Evolutionary conservation across 495 filamentous ascomycete genomes (phyloP).

Genomic region (Annulohypoxylon nitens): DNA sequence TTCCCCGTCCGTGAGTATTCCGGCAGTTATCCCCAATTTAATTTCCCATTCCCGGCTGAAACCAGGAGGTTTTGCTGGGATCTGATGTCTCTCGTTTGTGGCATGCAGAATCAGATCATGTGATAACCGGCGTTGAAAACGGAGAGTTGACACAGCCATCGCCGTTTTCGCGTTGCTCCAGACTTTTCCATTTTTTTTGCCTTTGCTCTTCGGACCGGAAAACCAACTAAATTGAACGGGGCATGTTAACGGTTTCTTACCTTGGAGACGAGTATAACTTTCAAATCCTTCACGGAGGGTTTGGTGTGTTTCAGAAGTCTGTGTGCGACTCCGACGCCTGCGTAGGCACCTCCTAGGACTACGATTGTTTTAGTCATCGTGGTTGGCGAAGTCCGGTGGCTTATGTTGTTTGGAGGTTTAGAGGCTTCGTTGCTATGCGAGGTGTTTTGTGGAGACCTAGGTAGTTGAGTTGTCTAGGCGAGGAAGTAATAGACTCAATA

Average conservation of each 20-base stretch:
- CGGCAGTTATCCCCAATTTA: neutral
- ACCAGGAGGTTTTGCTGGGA: conserved; percentile 25
- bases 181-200: neutral
- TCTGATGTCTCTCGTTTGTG: neutral
- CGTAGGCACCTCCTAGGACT: conserved; percentile 67
- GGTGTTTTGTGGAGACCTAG: neutral
- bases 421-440: neutral
- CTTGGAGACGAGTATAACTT: conserved; percentile 62
- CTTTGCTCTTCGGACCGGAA: neutral
- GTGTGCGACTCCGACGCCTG: conserved; percentile 66
- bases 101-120: conserved; percentile 23
- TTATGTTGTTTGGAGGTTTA: neutral
- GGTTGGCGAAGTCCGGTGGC: conserved; percentile 39
- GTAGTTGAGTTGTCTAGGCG: neutral
- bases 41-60: conserved; percentile 39
- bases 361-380: conserved; percentile 61
- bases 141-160: neutral
- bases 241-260: conserved; percentile 44
- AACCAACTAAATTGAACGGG: neutral
- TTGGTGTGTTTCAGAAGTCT: conserved; percentile 62
- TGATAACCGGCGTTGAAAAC: conserved; percentile 5
- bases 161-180: conserved; percentile 6
- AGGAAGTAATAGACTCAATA: neutral
- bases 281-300: conserved; percentile 54
- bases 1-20: neutral